Percentiles rank a stretch among this genome's conserved stretches.
These are phyloP conservation scores for Roridomyces roridus DNA, from an alignment of 768 basidiomycete genomes.

Conservation along the genomic window DNA sequence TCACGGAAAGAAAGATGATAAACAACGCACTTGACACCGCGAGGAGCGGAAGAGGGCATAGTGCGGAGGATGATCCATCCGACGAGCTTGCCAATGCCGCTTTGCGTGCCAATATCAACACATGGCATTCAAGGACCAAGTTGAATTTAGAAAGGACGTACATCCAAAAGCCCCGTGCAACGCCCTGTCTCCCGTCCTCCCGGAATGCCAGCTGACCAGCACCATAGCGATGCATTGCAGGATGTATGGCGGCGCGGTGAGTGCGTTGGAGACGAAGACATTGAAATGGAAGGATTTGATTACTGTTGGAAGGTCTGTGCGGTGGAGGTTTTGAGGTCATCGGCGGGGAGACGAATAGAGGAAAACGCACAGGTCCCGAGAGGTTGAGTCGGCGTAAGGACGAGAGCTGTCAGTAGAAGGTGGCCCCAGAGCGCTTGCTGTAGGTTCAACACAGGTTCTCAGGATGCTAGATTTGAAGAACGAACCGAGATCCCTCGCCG, in stretches of 20 bases:
- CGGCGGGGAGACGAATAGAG: not conserved
- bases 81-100: conserved; percentile 43
- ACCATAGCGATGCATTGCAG: conserved; percentile 42
- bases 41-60: conserved; percentile 32
- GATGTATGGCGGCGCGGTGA: conserved; percentile 45
- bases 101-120: not conserved
- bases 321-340: too few species aligned
- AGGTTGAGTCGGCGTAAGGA: conserved; percentile 43
- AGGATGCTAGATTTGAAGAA: too few species aligned
- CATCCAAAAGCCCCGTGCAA: conserved; percentile 44
- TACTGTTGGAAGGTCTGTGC: conserved; percentile 43
- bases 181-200: conserved; percentile 39
- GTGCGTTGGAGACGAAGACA: conserved; percentile 42
- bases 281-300: conserved; percentile 46
- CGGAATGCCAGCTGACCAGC: conserved; percentile 38
- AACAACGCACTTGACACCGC: conserved; percentile 34
- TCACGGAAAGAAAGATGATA: not conserved
- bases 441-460: too few species aligned
- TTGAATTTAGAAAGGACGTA: conserved; percentile 14
- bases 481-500: conserved; percentile 39
- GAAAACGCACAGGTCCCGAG: conserved; percentile 40
- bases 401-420: conserved; percentile 40
- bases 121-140: not conserved
- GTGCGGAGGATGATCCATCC: conserved; percentile 45
- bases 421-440: conserved; percentile 35